Evolutionary conservation across 495 filamentous ascomycete genomes (phyloP).

Genomic region (Geopyxis carbonaria): DNA sequence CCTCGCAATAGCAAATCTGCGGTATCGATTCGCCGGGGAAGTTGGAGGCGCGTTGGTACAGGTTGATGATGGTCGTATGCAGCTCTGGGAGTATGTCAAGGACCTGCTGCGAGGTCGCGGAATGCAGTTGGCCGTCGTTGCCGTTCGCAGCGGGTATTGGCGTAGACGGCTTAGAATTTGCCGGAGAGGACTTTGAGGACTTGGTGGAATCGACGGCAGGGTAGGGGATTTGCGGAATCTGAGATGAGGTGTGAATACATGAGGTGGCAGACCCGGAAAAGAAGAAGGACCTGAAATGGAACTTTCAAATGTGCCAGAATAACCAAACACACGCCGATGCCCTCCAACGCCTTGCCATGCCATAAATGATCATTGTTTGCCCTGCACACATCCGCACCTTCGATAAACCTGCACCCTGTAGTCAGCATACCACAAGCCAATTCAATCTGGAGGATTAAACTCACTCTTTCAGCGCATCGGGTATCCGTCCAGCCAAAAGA

Average conservation of each 20-base stretch:
- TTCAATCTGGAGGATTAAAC: slow-evolving; percentile 2
- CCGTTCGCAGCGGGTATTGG: no score
- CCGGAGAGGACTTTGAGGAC: slow-evolving; percentile 26
- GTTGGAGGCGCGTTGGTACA: slow-evolving; percentile 58
- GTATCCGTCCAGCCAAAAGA: slow-evolving; percentile 74
- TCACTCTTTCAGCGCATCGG: slow-evolving; percentile 65
- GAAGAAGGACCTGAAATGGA: slow-evolving; percentile 60
- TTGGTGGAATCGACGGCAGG: slow-evolving; percentile 35
- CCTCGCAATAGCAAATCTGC: slow-evolving; percentile 64
- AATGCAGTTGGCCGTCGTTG: no score
- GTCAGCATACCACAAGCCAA: slow-evolving; percentile 7
- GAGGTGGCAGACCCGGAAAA: neutral
- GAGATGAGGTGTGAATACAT: slow-evolving; percentile 4
- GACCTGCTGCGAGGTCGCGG: slow-evolving; percentile 38
- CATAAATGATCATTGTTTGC: slow-evolving; percentile 79
- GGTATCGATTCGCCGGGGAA: slow-evolving; percentile 70
- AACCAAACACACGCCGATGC: slow-evolving; percentile 61
- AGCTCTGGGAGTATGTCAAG: slow-evolving; percentile 51
- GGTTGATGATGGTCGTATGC: slow-evolving; percentile 61
- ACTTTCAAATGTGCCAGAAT: slow-evolving; percentile 72
- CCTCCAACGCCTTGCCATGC: slow-evolving; percentile 90
- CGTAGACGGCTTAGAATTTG: slow-evolving; percentile 27
- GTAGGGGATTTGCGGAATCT: slow-evolving; percentile 48
- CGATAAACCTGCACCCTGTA: slow-evolving; percentile 34
- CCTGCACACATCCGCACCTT: slow-evolving; percentile 60